A percentile compares a stretch with the other conserved stretches of the same genome.
phyloP scores from a whole-genome alignment of 2,329 filamentous ascomycete species.

The Dactylellina parvicollis region DNA sequence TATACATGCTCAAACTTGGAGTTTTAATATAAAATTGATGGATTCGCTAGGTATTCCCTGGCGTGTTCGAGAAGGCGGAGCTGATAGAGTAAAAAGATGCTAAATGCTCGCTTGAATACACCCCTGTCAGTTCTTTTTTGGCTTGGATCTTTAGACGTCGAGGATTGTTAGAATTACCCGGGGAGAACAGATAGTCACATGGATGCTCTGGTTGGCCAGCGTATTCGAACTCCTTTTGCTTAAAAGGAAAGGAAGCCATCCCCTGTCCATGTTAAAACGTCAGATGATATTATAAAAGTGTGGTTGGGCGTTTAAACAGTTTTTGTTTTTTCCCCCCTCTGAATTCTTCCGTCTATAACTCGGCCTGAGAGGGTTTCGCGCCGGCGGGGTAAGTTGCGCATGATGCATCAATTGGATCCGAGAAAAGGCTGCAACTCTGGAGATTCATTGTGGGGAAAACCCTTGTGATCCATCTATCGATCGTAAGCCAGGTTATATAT shows the following conservation, averaged over 20 bases:
- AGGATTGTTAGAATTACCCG: slow-evolving; percentile 31
- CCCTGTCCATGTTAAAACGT: slow-evolving; percentile 42
- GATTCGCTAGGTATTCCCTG: slow-evolving; percentile 46
- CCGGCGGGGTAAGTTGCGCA: slow-evolving; percentile 43
- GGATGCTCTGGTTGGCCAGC: slow-evolving; percentile 21
- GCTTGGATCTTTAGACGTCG: neutral
- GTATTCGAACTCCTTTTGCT: too few species aligned
- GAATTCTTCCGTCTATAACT: slow-evolving; percentile 38
- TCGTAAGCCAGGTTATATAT: slow-evolving; percentile 21
- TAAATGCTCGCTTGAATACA: slow-evolving; percentile 36
- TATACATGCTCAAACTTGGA: slow-evolving; percentile 12
- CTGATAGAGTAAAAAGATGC: slow-evolving; percentile 3
- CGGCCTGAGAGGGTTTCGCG: slow-evolving; percentile 9
- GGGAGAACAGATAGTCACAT: slow-evolving; percentile 25
- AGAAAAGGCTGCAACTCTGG: slow-evolving; percentile 46
- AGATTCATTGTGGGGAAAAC: slow-evolving; percentile 44
- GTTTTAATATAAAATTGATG: slow-evolving; percentile 45
- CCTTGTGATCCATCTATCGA: slow-evolving; percentile 39
- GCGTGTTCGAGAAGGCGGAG: slow-evolving; percentile 37
- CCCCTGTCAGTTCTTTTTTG: slow-evolving; percentile 14
- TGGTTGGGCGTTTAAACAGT: neutral
- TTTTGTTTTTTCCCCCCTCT: neutral
- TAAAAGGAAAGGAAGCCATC: neutral
- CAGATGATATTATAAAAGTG: slow-evolving; percentile 48
- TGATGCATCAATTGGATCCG: slow-evolving; percentile 50